Base-by-base conservation (phyloP, 1,284 basidiomycete genomes). In the Ceratobasidium sp. region DNA sequence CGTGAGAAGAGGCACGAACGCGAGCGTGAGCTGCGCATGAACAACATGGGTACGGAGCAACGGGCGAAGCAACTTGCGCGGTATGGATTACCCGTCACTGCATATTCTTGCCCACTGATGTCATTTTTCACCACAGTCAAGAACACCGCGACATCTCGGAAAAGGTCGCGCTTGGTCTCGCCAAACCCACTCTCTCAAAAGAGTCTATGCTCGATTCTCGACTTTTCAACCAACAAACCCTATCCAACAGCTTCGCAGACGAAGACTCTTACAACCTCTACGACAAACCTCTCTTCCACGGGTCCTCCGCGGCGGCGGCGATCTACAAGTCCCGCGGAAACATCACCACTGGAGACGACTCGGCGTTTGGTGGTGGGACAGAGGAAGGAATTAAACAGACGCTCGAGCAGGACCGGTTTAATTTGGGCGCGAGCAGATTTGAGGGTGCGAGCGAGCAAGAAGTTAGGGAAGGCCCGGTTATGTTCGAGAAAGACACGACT, bases 91-190 rank as follows among this genome's bases (percentile, higher is more conserved):
- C 13, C 22, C 41, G 48, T 27, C n/a, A 48, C 19, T 53, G 41
- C 19, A 27, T 29, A 31, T 62, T 61, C 19, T 41, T 5, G 4
- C 29, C n/a, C 19, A 43, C 31, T 29, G 11, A n/a, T 56, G 34
- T 41, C 0, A 43, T 34, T 11, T 4, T 63, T n/a, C n/a, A 24
- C 19, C 24, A 48, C 59, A 74, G 74, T 14, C 62, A 66, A 59
- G 96, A 96, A 84, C 98, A 99, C 81, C 93, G 98, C 79, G 98
- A 99, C 81, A 98, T 99, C 63, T 98, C 97, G 0, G 98, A 99
- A 83, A 99, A 99, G 86, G 92, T 99, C 73, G 98, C 98, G 1
- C 88, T 99, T 24, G 98, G 98, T 43, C 88, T 99, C 53, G 98
- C 98, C 56, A 99, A 99, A 83, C 98, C 98, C 8, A 95, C 96